These are phyloP conservation scores for Dendrobium officinale DNA, from an alignment of 106 monocot genomes.

Conservation along the genomic window DNA sequence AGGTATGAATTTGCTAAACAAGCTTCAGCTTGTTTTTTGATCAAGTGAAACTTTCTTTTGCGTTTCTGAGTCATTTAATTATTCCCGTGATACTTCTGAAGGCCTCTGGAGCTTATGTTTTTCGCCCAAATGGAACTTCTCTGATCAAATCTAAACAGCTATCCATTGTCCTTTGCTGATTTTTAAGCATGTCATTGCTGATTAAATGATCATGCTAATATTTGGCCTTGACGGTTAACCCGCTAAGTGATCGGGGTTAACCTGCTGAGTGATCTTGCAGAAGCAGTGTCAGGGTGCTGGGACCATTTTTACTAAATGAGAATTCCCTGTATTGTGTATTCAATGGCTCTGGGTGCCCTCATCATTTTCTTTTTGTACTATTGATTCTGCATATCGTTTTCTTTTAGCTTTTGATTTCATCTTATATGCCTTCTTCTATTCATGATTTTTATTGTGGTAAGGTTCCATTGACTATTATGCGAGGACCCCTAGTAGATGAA, in stretches of 20 bases:
- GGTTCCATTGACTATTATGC: conserved; percentile 55
- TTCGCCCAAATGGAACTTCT: conserved; percentile 75
- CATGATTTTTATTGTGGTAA: conserved; percentile 5
- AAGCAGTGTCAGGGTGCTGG: too few species aligned
- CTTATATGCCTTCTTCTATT: not conserved
- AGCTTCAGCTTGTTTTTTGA: conserved; percentile 2
- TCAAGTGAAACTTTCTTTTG: not conserved
- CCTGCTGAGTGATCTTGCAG: too few species aligned
- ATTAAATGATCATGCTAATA: not conserved
- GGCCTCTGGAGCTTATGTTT: conserved; percentile 98
- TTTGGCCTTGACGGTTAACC: too few species aligned
- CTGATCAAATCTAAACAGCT: conserved; percentile 57
- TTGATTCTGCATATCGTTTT: not conserved
- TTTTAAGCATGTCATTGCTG: not conserved
- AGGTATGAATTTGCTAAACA: conserved; percentile 35
- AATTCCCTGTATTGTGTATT: too few species aligned
- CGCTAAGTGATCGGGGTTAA: too few species aligned
- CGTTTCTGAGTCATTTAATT: not conserved
- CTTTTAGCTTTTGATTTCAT: not conserved
- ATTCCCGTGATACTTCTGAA: conserved; percentile 23
- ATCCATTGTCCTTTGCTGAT: not conserved
- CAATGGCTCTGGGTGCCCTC: too few species aligned
- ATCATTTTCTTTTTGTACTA: not conserved
- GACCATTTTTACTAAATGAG: too few species aligned
- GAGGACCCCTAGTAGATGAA: conserved; percentile 86